Conservation (phyloP, 257 asterid genomes). For the Lithospermum erythrorhizon region DNA sequence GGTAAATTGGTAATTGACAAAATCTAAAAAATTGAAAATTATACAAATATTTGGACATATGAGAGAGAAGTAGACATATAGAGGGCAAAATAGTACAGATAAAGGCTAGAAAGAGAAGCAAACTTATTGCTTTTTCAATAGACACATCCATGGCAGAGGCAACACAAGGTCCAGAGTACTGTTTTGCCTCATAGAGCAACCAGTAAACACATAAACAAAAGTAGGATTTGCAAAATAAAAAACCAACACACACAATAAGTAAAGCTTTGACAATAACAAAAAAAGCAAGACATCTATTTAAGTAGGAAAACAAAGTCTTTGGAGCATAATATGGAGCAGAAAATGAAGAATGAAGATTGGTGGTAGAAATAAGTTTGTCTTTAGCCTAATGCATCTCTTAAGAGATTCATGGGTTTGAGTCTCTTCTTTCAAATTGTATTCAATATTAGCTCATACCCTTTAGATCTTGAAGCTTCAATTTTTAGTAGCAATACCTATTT, state of each 20-base stretch:
- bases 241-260: not conserved
- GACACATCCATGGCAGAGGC: constrained; percentile 43
- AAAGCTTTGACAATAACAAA: not conserved
- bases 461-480: constrained; percentile 9
- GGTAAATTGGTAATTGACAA: too few relatives aligned
- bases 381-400: constrained; percentile 18
- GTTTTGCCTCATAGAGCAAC: constrained; percentile 15
- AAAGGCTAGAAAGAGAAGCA: constrained; percentile 15
- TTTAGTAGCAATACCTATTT: not conserved
- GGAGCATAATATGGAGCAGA: constrained; percentile 9
- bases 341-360: constrained; percentile 17
- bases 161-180: constrained; percentile 22
- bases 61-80: not conserved
- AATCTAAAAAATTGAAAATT: too few relatives aligned
- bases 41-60: not conserved
- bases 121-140: constrained; percentile 31
- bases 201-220: not conserved
- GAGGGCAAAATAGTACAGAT: constrained; percentile 3
- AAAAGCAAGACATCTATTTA: not conserved
- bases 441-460: constrained; percentile 1
- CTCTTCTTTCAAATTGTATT: not conserved
- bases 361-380: constrained; percentile 11
- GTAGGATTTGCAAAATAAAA: not conserved
- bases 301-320: constrained; percentile 5
- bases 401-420: constrained; percentile 13